Base-by-base conservation (phyloP, 2,329 filamentous ascomycete species). In the Aspergillus fijiensis region DNA sequence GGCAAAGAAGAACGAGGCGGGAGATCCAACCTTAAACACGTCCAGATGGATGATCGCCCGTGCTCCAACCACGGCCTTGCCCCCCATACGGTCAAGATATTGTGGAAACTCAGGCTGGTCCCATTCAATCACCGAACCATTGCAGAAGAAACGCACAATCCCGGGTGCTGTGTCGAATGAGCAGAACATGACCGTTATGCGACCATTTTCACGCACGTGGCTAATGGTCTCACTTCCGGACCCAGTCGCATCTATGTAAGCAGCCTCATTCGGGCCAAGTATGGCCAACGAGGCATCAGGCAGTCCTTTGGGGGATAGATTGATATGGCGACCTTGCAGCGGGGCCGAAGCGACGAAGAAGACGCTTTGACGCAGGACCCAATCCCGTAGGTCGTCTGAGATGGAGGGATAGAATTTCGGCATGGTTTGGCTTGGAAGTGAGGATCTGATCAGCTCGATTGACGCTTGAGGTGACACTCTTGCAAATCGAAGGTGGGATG, bases 271-370 rank as follows among this genome's bases (percentile, higher is more conserved):
- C 31, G 83, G 80, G 9, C 77, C 75, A 55, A 89, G 77, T 56
- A 90, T 79, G 33, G 84, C 80, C 67, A 90, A 86, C 29, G 87
- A 87, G n/a, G 82, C 77, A 19, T 83, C 80, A 0, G 85, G 79
- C 23, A 88, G 81, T 52, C 90, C 89, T 74, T 93, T 92, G 52
- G 90, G 89, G 0, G 89, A 92, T 58, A 92, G 77, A 69, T 93
- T 93, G 78, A 93, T 80, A 77, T 93, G 89, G 1, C 79, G 75
- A 21, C 85, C 87, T n/a, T 82, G 81, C 27, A 86, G 82, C 0
- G 89, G 89, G 0, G 90, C 89, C 14, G 88, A 90, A 47, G 86
- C 88, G 11, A 89, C 87, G 79, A 89, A 92, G 82, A 92, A 92
- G 67, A 93, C 78, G 58, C 87, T 84, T 67, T 93, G 90, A 11